Percentiles rank a stretch among this genome's conserved stretches.
Conservation (phyloP, 257 asterid species). For the Lantana camara region DNA sequence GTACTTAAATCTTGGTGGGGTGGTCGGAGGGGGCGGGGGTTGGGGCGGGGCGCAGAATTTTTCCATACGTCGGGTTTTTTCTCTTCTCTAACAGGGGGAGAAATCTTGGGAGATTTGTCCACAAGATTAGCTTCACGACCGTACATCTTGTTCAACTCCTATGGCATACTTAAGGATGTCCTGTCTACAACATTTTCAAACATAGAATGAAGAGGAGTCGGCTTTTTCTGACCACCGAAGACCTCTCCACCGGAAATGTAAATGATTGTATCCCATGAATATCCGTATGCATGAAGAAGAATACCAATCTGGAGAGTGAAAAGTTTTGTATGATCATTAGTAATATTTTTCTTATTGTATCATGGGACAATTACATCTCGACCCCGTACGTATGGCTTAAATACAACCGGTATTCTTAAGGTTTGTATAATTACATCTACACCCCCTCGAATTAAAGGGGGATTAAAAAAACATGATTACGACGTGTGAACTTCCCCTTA, state of each 20-base stretch:
- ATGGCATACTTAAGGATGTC: conserved; percentile 74
- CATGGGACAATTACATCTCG: no score
- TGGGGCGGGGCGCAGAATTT: no score
- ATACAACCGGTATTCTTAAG: no score
- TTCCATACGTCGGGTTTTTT: conserved; percentile 45
- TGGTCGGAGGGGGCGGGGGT: no score
- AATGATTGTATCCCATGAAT: conserved; percentile 80
- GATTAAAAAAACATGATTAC: no score
- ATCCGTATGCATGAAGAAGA: conserved; percentile 92
- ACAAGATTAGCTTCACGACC: conserved; percentile 86
- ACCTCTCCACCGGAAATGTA: conserved; percentile 93
- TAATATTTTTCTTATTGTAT: no score
- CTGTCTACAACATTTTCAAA: conserved; percentile 92
- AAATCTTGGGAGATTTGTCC: conserved; percentile 47
- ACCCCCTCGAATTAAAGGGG: no score
- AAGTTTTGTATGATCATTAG: neutral
- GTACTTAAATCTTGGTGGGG: no score
- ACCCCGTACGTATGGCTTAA: no score
- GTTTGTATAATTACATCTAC: no score
- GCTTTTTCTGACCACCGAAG: conserved; percentile 94
- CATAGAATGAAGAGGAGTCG: conserved; percentile 92
- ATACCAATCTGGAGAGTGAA: conserved; percentile 68
- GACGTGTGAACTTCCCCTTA: no score
- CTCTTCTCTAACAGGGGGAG: conserved; percentile 54
- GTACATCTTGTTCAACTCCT: conserved; percentile 74